Base-by-base conservation (phyloP, 805 yeast genomes). In the Candida vartiovaarae region DNA sequence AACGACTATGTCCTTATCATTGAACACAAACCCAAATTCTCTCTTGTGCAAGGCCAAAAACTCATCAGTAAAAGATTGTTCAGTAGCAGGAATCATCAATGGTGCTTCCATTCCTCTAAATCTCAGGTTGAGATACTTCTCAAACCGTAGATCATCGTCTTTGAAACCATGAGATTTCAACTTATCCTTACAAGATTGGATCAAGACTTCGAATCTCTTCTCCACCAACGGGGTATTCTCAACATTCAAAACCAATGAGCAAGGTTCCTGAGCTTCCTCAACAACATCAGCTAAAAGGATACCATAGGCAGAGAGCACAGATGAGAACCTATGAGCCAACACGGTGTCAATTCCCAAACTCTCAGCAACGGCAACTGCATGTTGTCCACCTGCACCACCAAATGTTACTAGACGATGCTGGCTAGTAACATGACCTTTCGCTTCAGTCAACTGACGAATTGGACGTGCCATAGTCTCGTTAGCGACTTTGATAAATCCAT, bases 301-400 rank as follows among this genome's bases (percentile, higher is more conserved):
- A 48, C 96, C 96, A 58, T 84, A 88, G 0, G 96, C 95, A 1
- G 95, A 84, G 8, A 88, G 67, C 35, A 88, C 78, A 0, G 95
- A 85, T 3, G 95, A 85, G 60, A 84, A 84, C 59, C 82, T 75
- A 63, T 88, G 95, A 26, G 84, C 80, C 31, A 86, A 62, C 6
- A 88, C 84, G 28, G 78, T 75, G 9, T 68, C 60, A 39, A 88
- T 83, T 7, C 89, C 89, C 47, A 88, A 68, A 26, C 75, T 71
- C 45, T 76, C 71, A 1, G 95, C 95, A 32, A 88, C 80, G 8
- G 84, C 80, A 39, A 76, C 80, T 3, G 93, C 90, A 62, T 85
- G 90, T 63, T 88, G 96, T 7, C 96, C 96, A 42, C 96, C 96
- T 26, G 95, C 95, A 39, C 96, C 96, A 38, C 96, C 96, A 64